Base-by-base conservation (phyloP, 2,329 filamentous ascomycete species). In the Dactylellina sp. region DNA sequence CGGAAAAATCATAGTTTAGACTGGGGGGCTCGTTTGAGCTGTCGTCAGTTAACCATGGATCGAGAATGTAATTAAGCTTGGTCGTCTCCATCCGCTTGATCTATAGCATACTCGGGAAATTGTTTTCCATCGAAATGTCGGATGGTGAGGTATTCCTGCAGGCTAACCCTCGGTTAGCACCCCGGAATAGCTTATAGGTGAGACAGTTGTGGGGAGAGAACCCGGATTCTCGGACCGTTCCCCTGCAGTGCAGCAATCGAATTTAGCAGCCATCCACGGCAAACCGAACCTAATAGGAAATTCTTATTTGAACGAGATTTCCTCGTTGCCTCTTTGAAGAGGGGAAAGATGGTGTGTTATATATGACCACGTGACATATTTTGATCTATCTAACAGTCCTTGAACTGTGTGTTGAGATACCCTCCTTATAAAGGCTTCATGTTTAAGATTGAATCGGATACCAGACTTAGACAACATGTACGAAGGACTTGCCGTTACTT, bases 151-250 rank as follows among this genome's bases (percentile, higher is more conserved):
- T 25, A 55, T 46, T 2, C 37, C 16, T 35, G 39, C 18, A 37
- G 25, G 24, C n/a, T 28, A 49, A 52, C 20, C 37, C 44, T 68
- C 63, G 63, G 62, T 39, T 66, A 66, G 62, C 28, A 7, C 25
- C 9, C 40, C 50, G 16, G 32, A 32, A 24, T 61, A 20, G 22
- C 25, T 20, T 68, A 59, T 53, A 61, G 47, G 56, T 70, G 64
- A 25, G 37, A 55, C 64, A 70, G 14, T 9, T 70, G 64, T 70
- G 64, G 64, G 56, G 64, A 60, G 53, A 39, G 20, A 70, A 39
- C 64, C 64, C 64, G 64, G 64, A 70, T 56, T 61, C 24, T 50
- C 64, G 64, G 64, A 55, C 64, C 64, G 64, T 56, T 70, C 50
- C 50, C 50, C 61, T 65, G 61, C 61, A 65, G 25, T 18, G 25